Base-by-base conservation (phyloP, 345 rosid species). In the Bretschneidera sinensis region DNA sequence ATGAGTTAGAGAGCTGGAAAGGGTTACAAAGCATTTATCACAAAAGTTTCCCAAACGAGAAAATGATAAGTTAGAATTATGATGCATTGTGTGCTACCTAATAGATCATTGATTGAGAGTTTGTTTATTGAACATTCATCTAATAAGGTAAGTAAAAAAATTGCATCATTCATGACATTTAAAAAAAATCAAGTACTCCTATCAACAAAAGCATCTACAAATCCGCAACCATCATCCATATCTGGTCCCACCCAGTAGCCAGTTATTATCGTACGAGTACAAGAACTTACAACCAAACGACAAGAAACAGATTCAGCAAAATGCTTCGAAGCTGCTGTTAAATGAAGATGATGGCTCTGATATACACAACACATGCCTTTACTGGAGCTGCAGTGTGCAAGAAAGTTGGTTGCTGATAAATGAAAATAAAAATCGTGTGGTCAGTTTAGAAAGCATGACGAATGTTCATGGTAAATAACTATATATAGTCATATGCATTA, bases 191-290 rank as follows among this genome's bases (percentile, higher is more conserved):
- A 79, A 58, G 60, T 57, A 55, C 63, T 62, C 59, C 19, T 63
- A 64, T 75, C 54, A 50, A 85, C 47, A 31, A 64, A 83, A 54
- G 84, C 92, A 77, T 85, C 83, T 50, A 88, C 76, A 71, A 62
- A 77, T 64, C 91, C 96, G 79, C 96, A 81, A 55, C 86, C 91
- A 71, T 88, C 91, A 25, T 88, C 87, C 49, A 68, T 57, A 74
- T 88, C 91, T 18, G 87, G 96, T 56, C 89, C 87, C 23, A 79
- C 76, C 96, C 96, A 85, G 67, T 69, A 85, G 65, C 91, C 96
- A 59, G 66, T 56, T 51, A 81, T 65, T 52, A 23, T 69, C 21
- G 50, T 65, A 56, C 11, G 55, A 63, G 62, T 67, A 72, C 75
- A 75, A 55, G 77, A 73, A 70, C 77, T 71, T 62, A 61, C 65